Percentiles rank a stretch among this genome's conserved stretches.
These are phyloP conservation scores for Cercospora canescens DNA, from an alignment of 2,329 filamentous ascomycete genomes.

Conservation along the genomic window DNA sequence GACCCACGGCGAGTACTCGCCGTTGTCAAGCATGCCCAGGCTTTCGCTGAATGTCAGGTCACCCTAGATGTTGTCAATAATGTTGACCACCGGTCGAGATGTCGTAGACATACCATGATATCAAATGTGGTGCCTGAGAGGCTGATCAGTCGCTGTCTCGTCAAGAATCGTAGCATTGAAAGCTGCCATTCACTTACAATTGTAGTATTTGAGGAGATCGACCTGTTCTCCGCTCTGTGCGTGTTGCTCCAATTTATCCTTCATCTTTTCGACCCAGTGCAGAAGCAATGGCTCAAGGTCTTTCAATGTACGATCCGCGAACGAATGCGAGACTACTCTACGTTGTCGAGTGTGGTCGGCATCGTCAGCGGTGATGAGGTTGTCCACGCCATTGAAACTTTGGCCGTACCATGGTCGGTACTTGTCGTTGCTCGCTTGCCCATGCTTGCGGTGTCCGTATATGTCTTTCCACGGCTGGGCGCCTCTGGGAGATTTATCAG, in stretches of 20 bases:
- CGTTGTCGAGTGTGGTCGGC: slow-evolving; percentile 30
- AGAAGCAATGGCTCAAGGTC: slow-evolving; percentile 35
- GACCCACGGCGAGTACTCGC: slow-evolving; percentile 32
- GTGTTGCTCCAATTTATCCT: slow-evolving; percentile 16
- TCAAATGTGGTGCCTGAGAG: slow-evolving; percentile 26
- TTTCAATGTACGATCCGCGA: slow-evolving; percentile 33
- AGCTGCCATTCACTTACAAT: slow-evolving; percentile 18
- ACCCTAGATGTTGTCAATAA: slow-evolving; percentile 26
- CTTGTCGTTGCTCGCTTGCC: slow-evolving; percentile 21
- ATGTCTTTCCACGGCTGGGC: slow-evolving; percentile 29
- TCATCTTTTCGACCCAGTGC: slow-evolving; percentile 29
- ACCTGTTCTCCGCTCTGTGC: slow-evolving; percentile 18
- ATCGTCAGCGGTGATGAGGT: slow-evolving; percentile 29
- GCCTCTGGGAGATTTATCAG: slow-evolving; percentile 37
- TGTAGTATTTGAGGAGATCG: slow-evolving; percentile 35
- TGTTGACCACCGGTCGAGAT: neutral
- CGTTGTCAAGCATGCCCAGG: slow-evolving; percentile 33
- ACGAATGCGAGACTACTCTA: slow-evolving; percentile 30
- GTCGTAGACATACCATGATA: slow-evolving; percentile 2
- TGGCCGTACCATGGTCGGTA: slow-evolving; percentile 27
- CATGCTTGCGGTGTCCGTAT: slow-evolving; percentile 30
- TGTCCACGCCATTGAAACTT: slow-evolving; percentile 24
- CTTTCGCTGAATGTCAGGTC: slow-evolving; percentile 34
- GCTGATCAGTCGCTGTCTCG: neutral
- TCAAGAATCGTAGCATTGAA: neutral